phyloP scores from a whole-genome alignment of 1,139 yeast species.

The Suhomyces yuchorum region DNA sequence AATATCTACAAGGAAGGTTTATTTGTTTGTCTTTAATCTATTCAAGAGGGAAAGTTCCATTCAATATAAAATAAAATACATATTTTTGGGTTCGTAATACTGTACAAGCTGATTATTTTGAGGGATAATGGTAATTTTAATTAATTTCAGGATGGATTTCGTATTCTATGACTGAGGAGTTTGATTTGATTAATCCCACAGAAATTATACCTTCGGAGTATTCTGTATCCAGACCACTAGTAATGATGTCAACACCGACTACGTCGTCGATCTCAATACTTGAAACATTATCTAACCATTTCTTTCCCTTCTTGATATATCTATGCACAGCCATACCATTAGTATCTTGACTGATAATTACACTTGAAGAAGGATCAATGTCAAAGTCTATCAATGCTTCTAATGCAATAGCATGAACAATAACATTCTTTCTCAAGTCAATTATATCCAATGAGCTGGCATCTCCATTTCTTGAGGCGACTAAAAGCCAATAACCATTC shows the following conservation, averaged over 20 bases:
- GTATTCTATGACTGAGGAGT: conserved; percentile 2
- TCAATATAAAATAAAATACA: background rate
- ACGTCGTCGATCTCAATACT: conserved; percentile 7
- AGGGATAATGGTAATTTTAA: background rate
- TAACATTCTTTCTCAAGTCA: conserved; percentile 55
- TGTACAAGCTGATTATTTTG: background rate
- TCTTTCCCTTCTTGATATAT: conserved; percentile 48
- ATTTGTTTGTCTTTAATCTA: background rate
- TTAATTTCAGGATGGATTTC: conserved; percentile 1
- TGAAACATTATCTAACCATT: conserved; percentile 30
- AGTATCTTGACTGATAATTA: conserved; percentile 31
- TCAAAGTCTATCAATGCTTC: conserved; percentile 28
- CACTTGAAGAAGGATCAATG: conserved; percentile 51
- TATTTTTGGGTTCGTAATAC: background rate
- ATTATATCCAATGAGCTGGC: conserved; percentile 44
- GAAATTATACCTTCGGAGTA: conserved; percentile 3
- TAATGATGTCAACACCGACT: background rate
- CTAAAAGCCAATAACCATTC: conserved; percentile 70
- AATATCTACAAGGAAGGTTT: background rate
- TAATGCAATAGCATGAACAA: conserved; percentile 31
- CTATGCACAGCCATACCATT: conserved; percentile 30
- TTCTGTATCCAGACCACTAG: conserved; percentile 3
- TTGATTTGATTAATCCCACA: conserved; percentile 6
- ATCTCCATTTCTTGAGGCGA: conserved; percentile 20
- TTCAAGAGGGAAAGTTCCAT: background rate